Conservation (phyloP, 2,329 filamentous ascomycete genomes). For the Curvularia sp. region DNA sequence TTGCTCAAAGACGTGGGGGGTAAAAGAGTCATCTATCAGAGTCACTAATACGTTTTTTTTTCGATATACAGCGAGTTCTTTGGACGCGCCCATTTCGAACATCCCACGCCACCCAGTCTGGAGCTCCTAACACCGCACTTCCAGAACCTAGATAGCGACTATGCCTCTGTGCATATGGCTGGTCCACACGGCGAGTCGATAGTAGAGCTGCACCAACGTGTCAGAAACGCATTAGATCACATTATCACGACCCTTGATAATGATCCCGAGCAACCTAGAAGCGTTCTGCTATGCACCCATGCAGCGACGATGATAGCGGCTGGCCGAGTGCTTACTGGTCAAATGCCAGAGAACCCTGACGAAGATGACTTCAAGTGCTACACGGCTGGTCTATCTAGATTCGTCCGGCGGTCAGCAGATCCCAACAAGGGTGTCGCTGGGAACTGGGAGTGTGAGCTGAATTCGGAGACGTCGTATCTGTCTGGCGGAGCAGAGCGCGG, state of each 20-base stretch:
- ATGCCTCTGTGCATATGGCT: slow-evolving; percentile 72
- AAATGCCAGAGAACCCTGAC: slow-evolving; percentile 73
- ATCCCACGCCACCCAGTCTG: slow-evolving; percentile 77
- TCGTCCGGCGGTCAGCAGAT: slow-evolving; percentile 56
- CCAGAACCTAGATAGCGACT: slow-evolving; percentile 61
- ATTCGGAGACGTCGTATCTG: slow-evolving; percentile 87
- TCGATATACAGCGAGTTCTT: slow-evolving; percentile 74
- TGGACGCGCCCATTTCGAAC: slow-evolving; percentile 82
- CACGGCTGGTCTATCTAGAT: slow-evolving; percentile 81
- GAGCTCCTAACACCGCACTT: slow-evolving; percentile 73
- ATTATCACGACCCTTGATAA: slow-evolving; percentile 77
- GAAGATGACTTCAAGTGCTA: slow-evolving; percentile 85
- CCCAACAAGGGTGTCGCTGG: slow-evolving; percentile 70
- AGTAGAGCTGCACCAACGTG: slow-evolving; percentile 77
- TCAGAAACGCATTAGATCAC: slow-evolving; percentile 71
- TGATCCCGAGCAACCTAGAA: slow-evolving; percentile 67
- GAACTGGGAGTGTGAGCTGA: slow-evolving; percentile 79
- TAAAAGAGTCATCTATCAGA: not conserved
- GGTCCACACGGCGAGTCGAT: slow-evolving; percentile 79
- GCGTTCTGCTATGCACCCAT: slow-evolving; percentile 85
- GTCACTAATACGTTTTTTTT: not conserved
- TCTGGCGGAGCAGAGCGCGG: slow-evolving; percentile 82
- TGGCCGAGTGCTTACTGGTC: slow-evolving; percentile 80
- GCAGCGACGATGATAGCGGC: slow-evolving; percentile 88
- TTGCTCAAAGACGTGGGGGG: not conserved